Evolutionary conservation across 140 eudicot genomes (phyloP).

Genomic region (Anethum foeniculum): DNA sequence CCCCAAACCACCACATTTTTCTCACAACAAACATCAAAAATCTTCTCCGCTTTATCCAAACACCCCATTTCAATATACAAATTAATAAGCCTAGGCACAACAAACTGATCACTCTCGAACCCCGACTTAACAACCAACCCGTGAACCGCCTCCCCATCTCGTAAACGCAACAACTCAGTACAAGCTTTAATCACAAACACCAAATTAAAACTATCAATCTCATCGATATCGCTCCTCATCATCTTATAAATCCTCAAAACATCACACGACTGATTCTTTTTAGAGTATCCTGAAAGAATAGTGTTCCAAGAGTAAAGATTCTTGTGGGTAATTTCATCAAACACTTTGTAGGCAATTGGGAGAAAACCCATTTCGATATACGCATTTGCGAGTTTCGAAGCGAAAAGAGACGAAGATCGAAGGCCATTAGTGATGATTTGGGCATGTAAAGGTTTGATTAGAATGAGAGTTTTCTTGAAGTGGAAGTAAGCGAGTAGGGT

Average conservation of each 20-base stretch:
- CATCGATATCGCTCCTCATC: constrained; percentile 1
- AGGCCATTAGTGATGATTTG: constrained; percentile 6
- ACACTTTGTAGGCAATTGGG: not conserved
- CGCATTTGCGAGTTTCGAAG: constrained; percentile 15
- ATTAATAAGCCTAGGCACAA: constrained; percentile 16
- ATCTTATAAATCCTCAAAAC: not conserved
- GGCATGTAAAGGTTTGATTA: constrained; percentile 6
- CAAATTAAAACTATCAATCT: constrained; percentile 12
- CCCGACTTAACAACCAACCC: constrained; percentile 15
- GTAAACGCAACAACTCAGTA: constrained; percentile 4
- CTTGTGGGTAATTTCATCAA: constrained; percentile 10
- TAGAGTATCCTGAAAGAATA: constrained; percentile 10
- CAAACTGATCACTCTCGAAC: constrained; percentile 17
- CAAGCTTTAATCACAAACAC: constrained; percentile 15
- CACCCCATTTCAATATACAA: constrained; percentile 10
- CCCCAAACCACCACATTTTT: constrained; percentile 11
- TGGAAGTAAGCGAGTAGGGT: constrained; percentile 12
- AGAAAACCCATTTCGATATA: constrained; percentile 9
- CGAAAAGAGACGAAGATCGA: not conserved
- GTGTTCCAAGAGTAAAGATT: constrained; percentile 15
- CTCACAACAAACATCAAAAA: constrained; percentile 17
- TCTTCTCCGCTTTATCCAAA: constrained; percentile 17
- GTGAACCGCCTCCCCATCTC: constrained; percentile 11
- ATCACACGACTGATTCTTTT: not conserved
- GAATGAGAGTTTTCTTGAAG: constrained; percentile 1